Conservation (phyloP, 2,329 filamentous ascomycete species). For the Chrysosporium queenslandicum region DNA sequence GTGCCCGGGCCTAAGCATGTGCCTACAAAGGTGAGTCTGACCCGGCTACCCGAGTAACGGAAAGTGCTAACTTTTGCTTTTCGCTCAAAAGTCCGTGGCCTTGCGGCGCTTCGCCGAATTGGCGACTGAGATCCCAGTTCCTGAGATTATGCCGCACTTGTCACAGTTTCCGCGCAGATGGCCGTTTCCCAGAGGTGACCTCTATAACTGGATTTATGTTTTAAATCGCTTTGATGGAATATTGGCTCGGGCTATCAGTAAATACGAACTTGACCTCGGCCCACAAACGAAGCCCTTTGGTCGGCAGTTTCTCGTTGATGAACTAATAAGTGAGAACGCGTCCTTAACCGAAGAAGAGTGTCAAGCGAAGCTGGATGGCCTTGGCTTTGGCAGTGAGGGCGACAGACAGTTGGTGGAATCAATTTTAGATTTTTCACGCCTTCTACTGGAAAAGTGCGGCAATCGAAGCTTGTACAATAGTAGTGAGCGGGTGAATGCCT, state of each 20-base stretch:
- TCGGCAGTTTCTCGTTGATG: constrained; percentile 27
- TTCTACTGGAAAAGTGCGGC: constrained; percentile 87
- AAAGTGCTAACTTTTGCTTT: constrained; percentile 20
- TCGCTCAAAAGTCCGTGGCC: constrained; percentile 63
- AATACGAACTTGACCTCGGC: constrained; percentile 68
- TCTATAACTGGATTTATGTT: constrained; percentile 96
- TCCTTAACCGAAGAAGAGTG: constrained; percentile 45
- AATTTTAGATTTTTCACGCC: constrained; percentile 72
- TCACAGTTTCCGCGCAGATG: constrained; percentile 75
- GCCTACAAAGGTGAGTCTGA: constrained; percentile 39
- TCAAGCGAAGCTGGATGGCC: constrained; percentile 44
- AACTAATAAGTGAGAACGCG: constrained; percentile 51
- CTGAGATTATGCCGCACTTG: constrained; percentile 67
- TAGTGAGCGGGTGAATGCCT: constrained; percentile 76
- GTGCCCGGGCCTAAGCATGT: constrained; percentile 44
- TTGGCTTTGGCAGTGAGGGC: constrained; percentile 62
- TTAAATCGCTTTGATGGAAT: constrained; percentile 89
- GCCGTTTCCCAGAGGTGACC: constrained; percentile 89
- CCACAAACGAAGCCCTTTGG: constrained; percentile 71
- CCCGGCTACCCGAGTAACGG: neutral
- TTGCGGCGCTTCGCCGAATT: constrained; percentile 68
- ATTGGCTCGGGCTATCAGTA: constrained; percentile 67
- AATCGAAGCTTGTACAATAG: constrained; percentile 95
- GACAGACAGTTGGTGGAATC: constrained; percentile 71
- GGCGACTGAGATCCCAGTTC: constrained; percentile 58